Percentiles rank a stretch among this genome's conserved stretches.
Conservation (phyloP, 305 asterid genomes). For the Fraxinus platypoda region DNA sequence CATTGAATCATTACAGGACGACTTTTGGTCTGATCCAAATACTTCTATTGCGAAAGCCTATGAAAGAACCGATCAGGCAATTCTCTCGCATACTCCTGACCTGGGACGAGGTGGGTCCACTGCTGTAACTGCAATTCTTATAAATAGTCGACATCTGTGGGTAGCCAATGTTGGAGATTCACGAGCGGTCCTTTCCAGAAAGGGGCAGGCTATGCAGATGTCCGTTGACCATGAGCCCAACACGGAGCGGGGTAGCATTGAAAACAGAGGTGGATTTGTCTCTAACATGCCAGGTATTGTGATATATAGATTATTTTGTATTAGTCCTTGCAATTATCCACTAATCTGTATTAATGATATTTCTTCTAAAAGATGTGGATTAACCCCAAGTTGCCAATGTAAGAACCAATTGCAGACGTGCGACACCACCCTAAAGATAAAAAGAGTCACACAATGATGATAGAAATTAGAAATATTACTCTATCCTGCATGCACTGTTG, state of each 20-base stretch:
- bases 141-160: conserved; percentile 65
- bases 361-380: neutral
- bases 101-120: conserved; percentile 98
- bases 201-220: conserved; percentile 87
- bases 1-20: conserved; percentile 46
- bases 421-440: neutral
- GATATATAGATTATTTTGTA: neutral
- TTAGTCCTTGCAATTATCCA: neutral
- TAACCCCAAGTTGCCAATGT: neutral
- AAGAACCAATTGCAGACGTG: neutral
- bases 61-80: conserved; percentile 85
- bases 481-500: neutral
- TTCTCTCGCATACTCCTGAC: conserved; percentile 79
- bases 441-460: neutral
- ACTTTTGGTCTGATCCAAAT: conserved; percentile 75
- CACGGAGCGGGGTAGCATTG: conserved; percentile 80
- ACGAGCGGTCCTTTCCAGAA: conserved; percentile 81
- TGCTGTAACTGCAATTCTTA: conserved; percentile 87
- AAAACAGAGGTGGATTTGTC: conserved; percentile 90
- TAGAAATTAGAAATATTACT: neutral
- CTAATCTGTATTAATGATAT: neutral
- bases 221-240: conserved; percentile 94
- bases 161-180: conserved; percentile 98
- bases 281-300: conserved; percentile 92
- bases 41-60: conserved; percentile 75